Evolutionary conservation across 208 protist species (phyloP), one percentile per base, ranked within the genome.

Genomic region (Acanthamoeba polyphaga): DNA sequence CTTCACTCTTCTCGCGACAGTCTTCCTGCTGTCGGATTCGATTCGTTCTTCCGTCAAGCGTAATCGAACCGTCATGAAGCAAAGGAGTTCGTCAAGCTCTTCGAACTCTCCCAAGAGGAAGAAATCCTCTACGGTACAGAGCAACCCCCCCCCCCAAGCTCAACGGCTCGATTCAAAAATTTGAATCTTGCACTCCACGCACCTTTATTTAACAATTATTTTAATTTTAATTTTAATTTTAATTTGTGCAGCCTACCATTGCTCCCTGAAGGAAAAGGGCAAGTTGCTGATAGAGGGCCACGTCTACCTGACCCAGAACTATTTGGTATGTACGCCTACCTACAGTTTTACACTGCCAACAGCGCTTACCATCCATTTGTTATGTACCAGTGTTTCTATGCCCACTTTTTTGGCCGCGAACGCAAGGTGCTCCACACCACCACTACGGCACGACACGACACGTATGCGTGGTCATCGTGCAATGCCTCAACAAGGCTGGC

Each of bases 71-170:
- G 43, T 49, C 62, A 88, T 88, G 80, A 88, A 88, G 53, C 80
- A 88, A 32, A 88, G 80, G 49, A 88, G 17, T 88, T 88, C n/a
- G 80, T 88, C 15, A 88, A 88, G 46, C 80, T 88, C 13, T 88
- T 88, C 53, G 24, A 64, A 27, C 8, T 88, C 15, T 60, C 80
- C 6, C 29, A 88, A 62, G 51, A 53, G 19, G 80, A 88, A 32
- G 80, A 88, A 17, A 88, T 88, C 46, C 43, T 88, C 27, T 38
- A 62, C n/a, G 80, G 80, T 88, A 38, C 29, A n/a, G n/a, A n/a
- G n/a, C n/a, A n/a, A n/a, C n/a, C 29, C 34, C n/a, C 34, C 53
- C 53, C 53, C 19, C 70, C 38, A 74, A 10, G 27, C 62, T 68
- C 27, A 68, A 68, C 62, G 19, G 62, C 8, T 68, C 2, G 19